Evolutionary conservation across 169 alveolate genomes (phyloP), one percentile per base, ranked within the genome.

Genomic region (Perkinsus chesapeaki): DNA sequence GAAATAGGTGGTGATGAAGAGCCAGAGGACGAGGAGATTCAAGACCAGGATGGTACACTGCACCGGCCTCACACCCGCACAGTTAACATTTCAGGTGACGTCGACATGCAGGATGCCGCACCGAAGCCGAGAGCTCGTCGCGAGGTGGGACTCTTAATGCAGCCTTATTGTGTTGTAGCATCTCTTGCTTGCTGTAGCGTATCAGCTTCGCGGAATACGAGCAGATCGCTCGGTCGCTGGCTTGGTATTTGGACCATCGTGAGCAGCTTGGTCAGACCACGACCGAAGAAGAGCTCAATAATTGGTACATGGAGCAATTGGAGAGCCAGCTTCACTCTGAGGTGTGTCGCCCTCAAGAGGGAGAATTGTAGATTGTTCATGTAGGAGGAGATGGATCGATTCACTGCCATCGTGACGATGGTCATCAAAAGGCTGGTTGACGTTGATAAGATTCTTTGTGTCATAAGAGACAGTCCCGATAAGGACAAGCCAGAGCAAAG

Each of bases 291-390:
- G 82, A 60, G 82, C 82, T 60, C 36, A 60, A 34, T 34, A 60
- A 60, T 60, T 60, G 82, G 82, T 60, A 60, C 31, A 27, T 60
- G 36, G 82, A 60, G 82, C 82, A 60, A 34, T 16, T 60, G 23
- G 82, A 60, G 82, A 60, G 82, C 82, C 82, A 60, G 82, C 82
- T 60, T 34, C 82, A 60, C 82, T 60, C 82, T 27, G 82, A 60
- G 82, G 82, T 60, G 31, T 20, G 82, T 7, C 23, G 23, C 36
- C 12, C 31, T 1, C 82, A 23, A 27, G 12, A 34, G 27, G 82
- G 82, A 16, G 12, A 20, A 27, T 7, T 3, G 27, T 19, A 47
- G 72, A 47, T 47, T 47, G 36, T 60, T 60, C 27, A 12, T 60
- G 82, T 34, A 60, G 82, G 82, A 60, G 31, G 82, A 60, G 31